phyloP scores from a whole-genome alignment of 83 land plant genomes.

The Picea abies region DNA sequence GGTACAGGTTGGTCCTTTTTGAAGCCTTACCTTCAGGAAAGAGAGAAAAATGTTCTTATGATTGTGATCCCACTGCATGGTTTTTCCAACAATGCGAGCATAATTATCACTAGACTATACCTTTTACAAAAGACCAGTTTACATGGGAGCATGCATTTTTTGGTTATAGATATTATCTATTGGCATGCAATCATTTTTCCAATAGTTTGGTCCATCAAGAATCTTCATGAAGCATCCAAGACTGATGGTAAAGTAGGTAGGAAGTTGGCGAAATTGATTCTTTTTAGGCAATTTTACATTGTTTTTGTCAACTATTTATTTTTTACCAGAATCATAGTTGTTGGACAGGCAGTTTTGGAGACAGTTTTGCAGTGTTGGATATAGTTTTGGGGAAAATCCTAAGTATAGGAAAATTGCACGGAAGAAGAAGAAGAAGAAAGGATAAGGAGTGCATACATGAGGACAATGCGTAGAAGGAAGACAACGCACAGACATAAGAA shows the following conservation, averaged over 20 bases:
- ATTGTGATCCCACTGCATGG: slow-evolving; percentile 94
- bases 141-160: slow-evolving; percentile 90
- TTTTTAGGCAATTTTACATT: slow-evolving; percentile 88
- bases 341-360: too few relatives aligned
- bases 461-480: too few relatives aligned
- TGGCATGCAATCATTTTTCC: slow-evolving; percentile 96
- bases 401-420: too few relatives aligned
- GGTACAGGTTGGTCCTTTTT: slow-evolving; percentile 97
- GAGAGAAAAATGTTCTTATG: slow-evolving; percentile 91
- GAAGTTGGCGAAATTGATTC: slow-evolving; percentile 78
- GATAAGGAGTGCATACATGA: too few relatives aligned
- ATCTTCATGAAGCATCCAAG: slow-evolving; percentile 13
- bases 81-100: slow-evolving; percentile 70
- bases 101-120: slow-evolving; percentile 84
- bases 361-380: too few relatives aligned
- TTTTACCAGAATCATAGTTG: slow-evolving; percentile 84
- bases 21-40: slow-evolving; percentile 88
- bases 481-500: too few relatives aligned
- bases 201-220: slow-evolving; percentile 94
- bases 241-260: slow-evolving; percentile 95
- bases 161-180: slow-evolving; percentile 74
- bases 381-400: too few relatives aligned
- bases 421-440: too few relatives aligned
- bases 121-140: slow-evolving; percentile 73
- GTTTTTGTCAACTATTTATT: slow-evolving; percentile 85